These are phyloP conservation scores for Leucosporidium scottii DNA, from an alignment of 768 basidiomycete species.

Conservation along the genomic window DNA sequence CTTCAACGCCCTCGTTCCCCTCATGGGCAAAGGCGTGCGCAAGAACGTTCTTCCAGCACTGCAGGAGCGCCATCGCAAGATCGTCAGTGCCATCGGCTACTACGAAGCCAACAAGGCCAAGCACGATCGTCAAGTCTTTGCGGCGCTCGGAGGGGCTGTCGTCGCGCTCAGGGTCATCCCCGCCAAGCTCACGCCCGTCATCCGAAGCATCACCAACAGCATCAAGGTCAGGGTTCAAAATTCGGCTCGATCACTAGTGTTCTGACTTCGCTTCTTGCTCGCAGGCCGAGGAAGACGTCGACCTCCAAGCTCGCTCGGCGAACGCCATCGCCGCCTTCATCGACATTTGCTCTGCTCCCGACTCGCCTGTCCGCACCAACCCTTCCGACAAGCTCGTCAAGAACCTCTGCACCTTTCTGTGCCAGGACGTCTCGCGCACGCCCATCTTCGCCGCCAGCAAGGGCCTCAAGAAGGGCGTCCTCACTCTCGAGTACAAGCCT, in stretches of 20 bases:
- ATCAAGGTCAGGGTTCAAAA: slow-evolving; percentile 63
- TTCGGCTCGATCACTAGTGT: too few relatives aligned
- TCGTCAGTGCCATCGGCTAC: slow-evolving; percentile 64
- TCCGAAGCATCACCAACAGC: slow-evolving; percentile 94
- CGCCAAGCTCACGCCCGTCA: slow-evolving; percentile 88
- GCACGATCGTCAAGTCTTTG: slow-evolving; percentile 78
- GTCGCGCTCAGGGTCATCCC: slow-evolving; percentile 80
- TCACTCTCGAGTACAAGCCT: slow-evolving; percentile 53
- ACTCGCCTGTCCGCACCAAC: slow-evolving; percentile 60
- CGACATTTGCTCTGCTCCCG: slow-evolving; percentile 60
- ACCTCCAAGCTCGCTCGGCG: slow-evolving; percentile 83
- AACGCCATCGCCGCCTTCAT: slow-evolving; percentile 79
- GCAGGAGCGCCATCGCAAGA: slow-evolving; percentile 63
- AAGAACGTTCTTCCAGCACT: slow-evolving; percentile 68
- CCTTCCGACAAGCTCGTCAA: slow-evolving; percentile 94
- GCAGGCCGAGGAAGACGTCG: slow-evolving; percentile 77
- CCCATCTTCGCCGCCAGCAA: slow-evolving; percentile 68
- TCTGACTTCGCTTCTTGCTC: neutral
- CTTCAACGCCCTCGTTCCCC: slow-evolving; percentile 67
- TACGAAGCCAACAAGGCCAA: slow-evolving; percentile 75
- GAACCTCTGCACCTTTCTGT: slow-evolving; percentile 93
- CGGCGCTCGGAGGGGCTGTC: slow-evolving; percentile 83
- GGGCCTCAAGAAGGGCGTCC: slow-evolving; percentile 54
- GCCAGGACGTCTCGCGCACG: slow-evolving; percentile 79
- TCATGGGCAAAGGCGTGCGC: slow-evolving; percentile 60